Base-by-base conservation (phyloP, 2,329 filamentous ascomycete species). In the Phaeophleospora eucalypticola region DNA sequence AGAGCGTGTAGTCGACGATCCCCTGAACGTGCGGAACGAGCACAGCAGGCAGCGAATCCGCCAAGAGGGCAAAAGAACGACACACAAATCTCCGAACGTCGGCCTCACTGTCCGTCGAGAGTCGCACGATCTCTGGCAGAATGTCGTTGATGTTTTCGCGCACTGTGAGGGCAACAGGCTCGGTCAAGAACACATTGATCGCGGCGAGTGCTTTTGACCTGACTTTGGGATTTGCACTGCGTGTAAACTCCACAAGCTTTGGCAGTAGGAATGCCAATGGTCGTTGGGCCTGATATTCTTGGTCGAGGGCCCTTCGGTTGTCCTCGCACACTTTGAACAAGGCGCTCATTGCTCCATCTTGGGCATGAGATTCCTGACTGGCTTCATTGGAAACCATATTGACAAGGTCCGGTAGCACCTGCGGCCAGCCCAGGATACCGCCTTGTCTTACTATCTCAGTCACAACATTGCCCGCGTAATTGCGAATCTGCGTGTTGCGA, bases 311-410 rank as follows among this genome's bases (percentile, higher is more conserved):
- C 65, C 86, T 89, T 62, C 82, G 84, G 71, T 95, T 96, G 71
- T 98, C 93, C 70, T 98, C 93, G 70, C 93, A 98, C 52, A 98
- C 90, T 75, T 97, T 97, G 66, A 86, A 76, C 68, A 98, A 76
- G 39, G 93, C 90, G 40, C 87, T 82, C 86, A 97, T 95, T 58
- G 89, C 90, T 51, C 90, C 90, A 67, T 98, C 91, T 65, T 96
- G 89, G 10, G 85, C 83, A 62, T 87, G 80, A 4, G 87, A 74
- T 17, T 83, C 74, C 53, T 84, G 81, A 34, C 86, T 84, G 37
- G 73, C 75, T 46, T 82, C 71, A 67, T 95, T 94, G 56, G 80
- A 79, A 52, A 95, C 81, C 68, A 95, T 77, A 45, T 81, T 77
- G 56, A 97, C 71, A 16, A 98, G 77, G 58, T 95, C 86, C 40